phyloP scores from a whole-genome alignment of 2,329 filamentous ascomycete genomes.

The Sporothrix protearum region DNA sequence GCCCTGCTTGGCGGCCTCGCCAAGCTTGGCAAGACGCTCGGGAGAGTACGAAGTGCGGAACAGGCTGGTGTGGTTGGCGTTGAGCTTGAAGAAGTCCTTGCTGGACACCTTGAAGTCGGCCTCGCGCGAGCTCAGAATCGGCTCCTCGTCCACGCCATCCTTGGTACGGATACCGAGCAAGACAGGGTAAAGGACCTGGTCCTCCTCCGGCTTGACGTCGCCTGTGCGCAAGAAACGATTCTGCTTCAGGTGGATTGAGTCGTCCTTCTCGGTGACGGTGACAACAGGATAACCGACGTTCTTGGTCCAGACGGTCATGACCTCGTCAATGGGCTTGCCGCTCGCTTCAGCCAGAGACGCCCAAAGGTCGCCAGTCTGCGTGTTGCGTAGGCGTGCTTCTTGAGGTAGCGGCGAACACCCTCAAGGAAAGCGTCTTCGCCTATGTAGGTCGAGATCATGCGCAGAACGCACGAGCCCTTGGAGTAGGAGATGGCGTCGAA shows the following conservation, averaged over 20 bases:
- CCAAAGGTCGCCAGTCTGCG: constrained; percentile 87
- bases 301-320: constrained; percentile 97
- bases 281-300: constrained; percentile 91
- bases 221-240: constrained; percentile 91
- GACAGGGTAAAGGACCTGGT: constrained; percentile 81
- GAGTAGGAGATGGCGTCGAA: constrained; percentile 98
- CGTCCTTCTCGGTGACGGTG: constrained; percentile 72
- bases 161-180: constrained; percentile 83
- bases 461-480: constrained; percentile 90
- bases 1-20: constrained; percentile 75
- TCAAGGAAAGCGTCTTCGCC: constrained; percentile 92
- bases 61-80: constrained; percentile 88
- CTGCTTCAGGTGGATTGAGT: constrained; percentile 81
- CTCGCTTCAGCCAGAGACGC: constrained; percentile 80
- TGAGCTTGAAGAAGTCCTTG: constrained; percentile 91
- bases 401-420: constrained; percentile 84
- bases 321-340: constrained; percentile 81
- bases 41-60: constrained; percentile 87
- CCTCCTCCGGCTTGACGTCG: constrained; percentile 90
- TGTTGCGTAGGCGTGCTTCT: constrained; percentile 97
- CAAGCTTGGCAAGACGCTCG: constrained; percentile 80
- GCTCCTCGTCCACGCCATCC: constrained; percentile 72
- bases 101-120: constrained; percentile 71
- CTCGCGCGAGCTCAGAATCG: constrained; percentile 70
- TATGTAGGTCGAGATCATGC: constrained; percentile 95